These are phyloP conservation scores for Rhynchospora breviuscula DNA, from an alignment of 176 grass and related monocot genomes.

Conservation along the genomic window DNA sequence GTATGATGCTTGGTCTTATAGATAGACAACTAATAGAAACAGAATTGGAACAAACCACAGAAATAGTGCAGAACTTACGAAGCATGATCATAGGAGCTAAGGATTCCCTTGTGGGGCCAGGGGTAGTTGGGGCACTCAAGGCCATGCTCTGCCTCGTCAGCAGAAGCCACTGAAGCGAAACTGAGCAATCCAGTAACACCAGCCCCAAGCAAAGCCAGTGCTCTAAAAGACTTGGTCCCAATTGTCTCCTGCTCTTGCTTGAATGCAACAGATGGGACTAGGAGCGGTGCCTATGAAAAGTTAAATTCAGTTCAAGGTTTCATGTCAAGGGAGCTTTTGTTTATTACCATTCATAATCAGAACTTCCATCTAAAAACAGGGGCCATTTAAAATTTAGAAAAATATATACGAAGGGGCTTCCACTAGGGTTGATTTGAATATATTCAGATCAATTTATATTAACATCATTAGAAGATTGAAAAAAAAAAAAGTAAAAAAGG, in stretches of 20 bases:
- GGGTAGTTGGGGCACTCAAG: conserved; percentile 68
- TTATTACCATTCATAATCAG: background rate
- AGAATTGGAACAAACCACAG: background rate
- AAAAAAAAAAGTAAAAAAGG: background rate
- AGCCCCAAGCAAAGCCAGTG: conserved; percentile 66
- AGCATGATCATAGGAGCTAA: conserved; percentile 92
- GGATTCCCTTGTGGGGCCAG: conserved; percentile 94
- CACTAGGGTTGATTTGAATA: too few species aligned
- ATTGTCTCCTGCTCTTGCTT: conserved; percentile 50
- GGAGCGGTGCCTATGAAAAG: conserved; percentile 42
- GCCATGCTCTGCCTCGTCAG: conserved; percentile 94
- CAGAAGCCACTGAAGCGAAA: conserved; percentile 68
- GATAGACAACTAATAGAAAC: background rate
- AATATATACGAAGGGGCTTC: background rate
- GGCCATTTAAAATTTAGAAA: background rate
- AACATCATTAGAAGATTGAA: too few species aligned
- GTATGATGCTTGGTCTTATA: background rate
- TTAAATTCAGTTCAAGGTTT: background rate
- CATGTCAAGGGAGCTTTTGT: background rate
- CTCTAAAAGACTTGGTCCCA: conserved; percentile 43
- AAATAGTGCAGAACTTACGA: conserved; percentile 56
- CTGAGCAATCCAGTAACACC: conserved; percentile 69
- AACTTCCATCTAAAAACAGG: background rate
- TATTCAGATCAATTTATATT: background rate
- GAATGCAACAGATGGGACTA: conserved; percentile 40